These are phyloP conservation scores for Candida albicans DNA, from an alignment of 1,139 yeast genomes.

Conservation along the genomic window DNA sequence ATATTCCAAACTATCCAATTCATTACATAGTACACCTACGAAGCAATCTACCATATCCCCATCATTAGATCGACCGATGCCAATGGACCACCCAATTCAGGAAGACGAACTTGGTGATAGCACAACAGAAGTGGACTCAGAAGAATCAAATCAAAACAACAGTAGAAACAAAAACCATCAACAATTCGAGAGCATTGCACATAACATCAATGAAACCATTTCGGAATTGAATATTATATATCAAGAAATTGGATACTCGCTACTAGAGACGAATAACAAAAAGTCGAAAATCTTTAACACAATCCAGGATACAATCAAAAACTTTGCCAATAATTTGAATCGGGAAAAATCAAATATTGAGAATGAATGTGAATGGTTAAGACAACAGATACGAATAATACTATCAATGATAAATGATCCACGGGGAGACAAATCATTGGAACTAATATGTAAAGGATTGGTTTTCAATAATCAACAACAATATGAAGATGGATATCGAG, in stretches of 20 bases:
- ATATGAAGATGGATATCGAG: conserved; percentile 35
- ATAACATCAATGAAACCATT: conserved; percentile 36
- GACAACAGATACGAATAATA: conserved; percentile 44
- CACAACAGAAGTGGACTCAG: conserved; percentile 6
- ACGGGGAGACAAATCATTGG: conserved; percentile 29
- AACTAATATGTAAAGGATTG: conserved; percentile 31
- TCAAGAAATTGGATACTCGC: conserved; percentile 40
- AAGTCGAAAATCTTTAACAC: conserved; percentile 40
- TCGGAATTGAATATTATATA: conserved; percentile 35
- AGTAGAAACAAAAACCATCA: conserved; percentile 5
- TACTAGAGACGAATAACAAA: conserved; percentile 33
- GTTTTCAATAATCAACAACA: conserved; percentile 29
- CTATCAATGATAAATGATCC: conserved; percentile 43
- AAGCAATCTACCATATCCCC: no score
- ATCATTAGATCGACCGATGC: no score
- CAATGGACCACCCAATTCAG: neutral
- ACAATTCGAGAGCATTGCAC: conserved; percentile 27
- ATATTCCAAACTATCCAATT: no score
- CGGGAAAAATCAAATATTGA: conserved; percentile 42
- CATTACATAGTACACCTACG: no score
- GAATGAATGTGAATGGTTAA: conserved; percentile 49
- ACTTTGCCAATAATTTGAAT: conserved; percentile 32
- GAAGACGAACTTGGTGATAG: neutral
- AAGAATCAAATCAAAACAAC: neutral
- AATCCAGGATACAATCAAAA: conserved; percentile 40